Percentiles rank a stretch among this genome's conserved stretches.
phyloP scores from a whole-genome alignment of 2,329 filamentous ascomycete genomes.

The Didymella sp. region DNA sequence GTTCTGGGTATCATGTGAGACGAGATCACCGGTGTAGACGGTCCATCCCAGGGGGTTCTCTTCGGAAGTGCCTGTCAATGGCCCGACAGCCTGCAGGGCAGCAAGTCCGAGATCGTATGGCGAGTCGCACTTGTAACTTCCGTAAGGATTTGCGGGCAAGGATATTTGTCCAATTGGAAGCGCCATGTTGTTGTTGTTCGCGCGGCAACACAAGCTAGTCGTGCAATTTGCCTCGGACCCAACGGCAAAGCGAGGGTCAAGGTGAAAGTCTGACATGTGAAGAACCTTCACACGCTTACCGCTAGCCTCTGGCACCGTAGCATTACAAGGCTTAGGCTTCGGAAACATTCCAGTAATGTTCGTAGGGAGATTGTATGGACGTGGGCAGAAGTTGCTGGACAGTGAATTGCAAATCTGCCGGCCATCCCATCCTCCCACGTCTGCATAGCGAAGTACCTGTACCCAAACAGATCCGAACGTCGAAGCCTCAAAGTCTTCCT shows the following conservation, averaged over 20 bases:
- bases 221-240: constrained; percentile 12
- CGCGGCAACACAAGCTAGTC: constrained; percentile 4
- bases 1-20: constrained; percentile 4
- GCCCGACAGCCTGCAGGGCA: constrained; percentile 4
- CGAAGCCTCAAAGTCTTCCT: constrained; percentile 6
- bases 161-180: constrained; percentile 3
- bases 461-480: constrained; percentile 7
- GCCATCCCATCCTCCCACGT: constrained; percentile 9
- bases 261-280: constrained; percentile 11
- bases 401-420: constrained; percentile 10
- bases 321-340: constrained; percentile 5
- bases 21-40: constrained; percentile 8
- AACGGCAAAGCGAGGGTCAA: constrained; percentile 11
- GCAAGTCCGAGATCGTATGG: constrained; percentile 11
- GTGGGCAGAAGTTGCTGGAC: constrained; percentile 8
- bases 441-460: constrained; percentile 9
- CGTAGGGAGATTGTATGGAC: constrained; percentile 1
- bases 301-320: constrained; percentile 2
- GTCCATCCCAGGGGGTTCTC: constrained; percentile 2
- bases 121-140: constrained; percentile 8
- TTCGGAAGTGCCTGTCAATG: constrained; percentile 5
- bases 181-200: constrained; percentile 8
- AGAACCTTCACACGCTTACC: constrained; percentile 8
- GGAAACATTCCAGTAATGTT: constrained; percentile 5
- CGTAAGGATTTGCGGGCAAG: not conserved